Base-by-base conservation (phyloP, 1,284 basidiomycete species). In the Schizophyllum amplum region DNA sequence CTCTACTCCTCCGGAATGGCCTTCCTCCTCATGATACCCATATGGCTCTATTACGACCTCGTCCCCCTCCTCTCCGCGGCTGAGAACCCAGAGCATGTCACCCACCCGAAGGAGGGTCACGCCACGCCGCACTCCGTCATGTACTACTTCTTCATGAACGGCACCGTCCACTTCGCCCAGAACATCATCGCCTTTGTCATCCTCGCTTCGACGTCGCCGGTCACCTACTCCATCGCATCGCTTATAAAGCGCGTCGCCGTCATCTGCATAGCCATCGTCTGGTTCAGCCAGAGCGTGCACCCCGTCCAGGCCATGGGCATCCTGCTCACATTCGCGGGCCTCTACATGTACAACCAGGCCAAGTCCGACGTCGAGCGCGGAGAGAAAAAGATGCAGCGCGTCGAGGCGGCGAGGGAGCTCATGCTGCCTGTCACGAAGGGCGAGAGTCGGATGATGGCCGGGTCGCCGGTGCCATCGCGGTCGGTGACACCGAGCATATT, bases 171-270 rank as follows among this genome's bases (percentile, higher is more conserved):
- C 73, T 99, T 98, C 70, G 87, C 86, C 0, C 97, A 99, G 72
- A 98, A 94, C 76, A 87, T 99, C 66, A 89, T 99, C 63, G 97
- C 97, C 21, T 99, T 99, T 74, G 82, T 94, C 64, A 94, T 99
- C 65, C 84, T 99, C 24, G 86, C 93, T 1, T 91, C 92, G 33
- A 97, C 95, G 1, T 98, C 95, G 6, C 97, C 96, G 5, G 97
- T 99, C 59, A 99, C 97, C 0, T 99, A 99, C 75, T 95, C 92
- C 52, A 98, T 99, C 69, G 97, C 96, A 0, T 96, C 92, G 11
- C 84, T 99, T 64, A 87, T 98, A 75, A 99, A 99, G 75, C 90
- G 97, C 26, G 94, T 99, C 57, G 94, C 90, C 51, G 97, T 99
- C 65, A 99, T 99, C 66, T 94, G 94, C 72, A 87, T 98, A 63